These are phyloP conservation scores for Cinchona pubescens DNA, from an alignment of 257 asterid genomes.

Conservation along the genomic window DNA sequence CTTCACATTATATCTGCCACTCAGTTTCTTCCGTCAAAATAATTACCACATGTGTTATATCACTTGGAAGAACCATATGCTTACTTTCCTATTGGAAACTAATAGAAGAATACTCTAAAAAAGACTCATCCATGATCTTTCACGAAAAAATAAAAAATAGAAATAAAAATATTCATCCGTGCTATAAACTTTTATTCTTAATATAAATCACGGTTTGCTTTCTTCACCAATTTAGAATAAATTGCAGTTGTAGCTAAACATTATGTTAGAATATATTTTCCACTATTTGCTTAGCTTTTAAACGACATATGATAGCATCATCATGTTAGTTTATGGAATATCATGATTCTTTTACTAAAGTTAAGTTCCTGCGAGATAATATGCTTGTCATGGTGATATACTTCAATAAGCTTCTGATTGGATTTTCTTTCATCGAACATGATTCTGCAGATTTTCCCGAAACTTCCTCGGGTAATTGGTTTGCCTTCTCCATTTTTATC, in stretches of 20 bases:
- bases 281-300: background rate
- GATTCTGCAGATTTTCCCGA: background rate
- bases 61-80: background rate
- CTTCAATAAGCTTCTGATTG: background rate
- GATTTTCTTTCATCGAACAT: background rate
- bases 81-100: background rate
- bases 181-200: background rate
- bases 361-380: background rate
- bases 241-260: background rate
- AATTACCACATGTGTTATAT: background rate
- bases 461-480: background rate
- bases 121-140: no score
- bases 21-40: no score
- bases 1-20: background rate
- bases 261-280: background rate
- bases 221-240: background rate
- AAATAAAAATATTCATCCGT: no score
- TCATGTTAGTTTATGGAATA: background rate
- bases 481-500: background rate
- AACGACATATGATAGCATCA: background rate
- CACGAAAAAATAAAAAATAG: no score
- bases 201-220: background rate
- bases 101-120: background rate
- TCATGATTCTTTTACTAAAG: background rate
- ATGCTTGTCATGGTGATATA: background rate